These are phyloP conservation scores for Coemansia guatemalensis DNA, from an alignment of 192 early-diverging fungal genomes.

Conservation along the genomic window DNA sequence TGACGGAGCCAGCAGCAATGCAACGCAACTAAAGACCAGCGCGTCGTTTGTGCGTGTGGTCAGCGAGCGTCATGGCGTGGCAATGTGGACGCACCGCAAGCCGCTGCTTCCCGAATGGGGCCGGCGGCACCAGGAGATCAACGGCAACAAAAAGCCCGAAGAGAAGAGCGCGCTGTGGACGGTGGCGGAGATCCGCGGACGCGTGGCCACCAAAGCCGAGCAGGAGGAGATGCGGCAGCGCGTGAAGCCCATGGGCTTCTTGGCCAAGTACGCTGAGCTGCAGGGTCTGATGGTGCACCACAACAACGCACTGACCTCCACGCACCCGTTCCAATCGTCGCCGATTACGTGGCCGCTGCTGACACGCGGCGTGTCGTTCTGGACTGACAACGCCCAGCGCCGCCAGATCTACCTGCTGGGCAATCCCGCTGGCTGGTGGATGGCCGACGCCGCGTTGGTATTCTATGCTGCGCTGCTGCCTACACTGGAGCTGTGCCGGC, in stretches of 20 bases:
- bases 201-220: conserved; percentile 50
- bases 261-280: conserved; percentile 84
- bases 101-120: conserved; percentile 86
- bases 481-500: conserved; percentile 68
- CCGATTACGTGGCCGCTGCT: conserved; percentile 91
- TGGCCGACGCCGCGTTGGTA: conserved; percentile 41
- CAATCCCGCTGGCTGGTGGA: conserved; percentile 87
- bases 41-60: conserved; percentile 53
- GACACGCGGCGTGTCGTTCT: conserved; percentile 87
- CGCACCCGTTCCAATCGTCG: conserved; percentile 87
- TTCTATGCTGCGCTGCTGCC: conserved; percentile 62
- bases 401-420: conserved; percentile 91
- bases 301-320: conserved; percentile 83
- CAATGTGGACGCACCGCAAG: conserved; percentile 70
- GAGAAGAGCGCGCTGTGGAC: conserved; percentile 77
- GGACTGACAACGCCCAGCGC: conserved; percentile 73
- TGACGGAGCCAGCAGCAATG: conserved; percentile 43
- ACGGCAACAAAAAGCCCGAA: conserved; percentile 91
- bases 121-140: conserved; percentile 84
- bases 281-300: conserved; percentile 87
- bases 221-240: conserved; percentile 21
- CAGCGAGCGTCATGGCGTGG: conserved; percentile 69
- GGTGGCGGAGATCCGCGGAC: conserved; percentile 74
- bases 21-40: conserved; percentile 29
- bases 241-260: conserved; percentile 55